These are phyloP conservation scores for Cornus suecica DNA, from an alignment of 148 eudicot genomes.

Conservation along the genomic window DNA sequence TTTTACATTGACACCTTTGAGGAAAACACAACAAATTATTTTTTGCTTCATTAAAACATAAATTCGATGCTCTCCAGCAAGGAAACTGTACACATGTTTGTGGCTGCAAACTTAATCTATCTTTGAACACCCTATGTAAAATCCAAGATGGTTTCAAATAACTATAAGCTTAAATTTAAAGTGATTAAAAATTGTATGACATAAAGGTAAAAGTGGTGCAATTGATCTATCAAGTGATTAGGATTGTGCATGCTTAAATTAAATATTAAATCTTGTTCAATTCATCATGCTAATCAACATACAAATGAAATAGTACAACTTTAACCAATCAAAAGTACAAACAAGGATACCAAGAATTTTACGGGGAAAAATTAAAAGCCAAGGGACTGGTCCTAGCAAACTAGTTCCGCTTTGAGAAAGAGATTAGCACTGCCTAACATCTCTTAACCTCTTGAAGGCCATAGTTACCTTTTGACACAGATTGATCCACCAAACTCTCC, in stretches of 20 bases:
- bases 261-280: too few relatives aligned
- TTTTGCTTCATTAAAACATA: neutral
- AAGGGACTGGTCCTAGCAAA: too few relatives aligned
- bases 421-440: too few relatives aligned
- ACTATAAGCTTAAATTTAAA: neutral
- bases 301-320: too few relatives aligned
- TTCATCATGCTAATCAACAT: too few relatives aligned
- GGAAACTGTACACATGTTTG: neutral
- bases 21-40: neutral
- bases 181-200: neutral
- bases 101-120: neutral
- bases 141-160: neutral
- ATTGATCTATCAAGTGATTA: neutral
- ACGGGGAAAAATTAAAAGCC: too few relatives aligned
- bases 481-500: too few relatives aligned
- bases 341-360: too few relatives aligned
- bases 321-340: too few relatives aligned
- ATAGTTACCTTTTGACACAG: too few relatives aligned
- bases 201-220: neutral
- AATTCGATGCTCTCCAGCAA: neutral
- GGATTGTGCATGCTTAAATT: neutral
- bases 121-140: neutral
- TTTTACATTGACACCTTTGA: neutral
- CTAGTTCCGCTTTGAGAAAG: too few relatives aligned
- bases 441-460: too few relatives aligned